Base-by-base conservation (phyloP, 176 grass and related monocot species). In the Poa annua region DNA sequence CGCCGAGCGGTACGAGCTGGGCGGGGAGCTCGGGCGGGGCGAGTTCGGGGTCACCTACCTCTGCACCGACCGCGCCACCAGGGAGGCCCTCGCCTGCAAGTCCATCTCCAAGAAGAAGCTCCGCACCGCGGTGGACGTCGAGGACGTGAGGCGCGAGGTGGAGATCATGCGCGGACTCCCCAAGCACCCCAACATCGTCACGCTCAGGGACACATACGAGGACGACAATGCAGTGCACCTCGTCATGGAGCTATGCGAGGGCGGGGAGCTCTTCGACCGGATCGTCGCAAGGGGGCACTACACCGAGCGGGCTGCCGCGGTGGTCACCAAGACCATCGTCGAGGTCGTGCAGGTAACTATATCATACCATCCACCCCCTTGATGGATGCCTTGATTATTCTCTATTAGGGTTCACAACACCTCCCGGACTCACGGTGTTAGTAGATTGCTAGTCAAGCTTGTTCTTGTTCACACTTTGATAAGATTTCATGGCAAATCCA, bases 101-200 rank as follows among this genome's bases (percentile, higher is more conserved):
- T 94, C 91, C 61, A 97, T 97, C 74, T 94, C 94, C 77, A 97
- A 97, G 87, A 93, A 97, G 79, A 97, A 97, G 89, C 91, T 97
- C 26, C 88, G 94, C 73, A 94, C 91, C 62, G 19, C 85, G 29
- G 62, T 94, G 9, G 94, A 97, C 91, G 19, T 97, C 82, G 94
- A 97, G 74, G 94, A 97, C 78, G 94, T 97, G 33, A 82, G 89
- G 8, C 80, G 94, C 20, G 94, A 97, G 87, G 94, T 97, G 13
- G 94, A 92, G 54, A 97, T 97, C 85, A 97, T 97, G 94, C 84
- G 82, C 0, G 84, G 86, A 61, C 67, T 97, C 17, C 94, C 94
- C 21, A 82, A 50, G 29, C 91, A 97, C 79, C 87, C 89, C 0
- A 94, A 97, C 85, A 89, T 97, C 60, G 94, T 97, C 86, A 94